Conservation (phyloP, 2,329 filamentous ascomycete species). For the Phialophora expanda region DNA sequence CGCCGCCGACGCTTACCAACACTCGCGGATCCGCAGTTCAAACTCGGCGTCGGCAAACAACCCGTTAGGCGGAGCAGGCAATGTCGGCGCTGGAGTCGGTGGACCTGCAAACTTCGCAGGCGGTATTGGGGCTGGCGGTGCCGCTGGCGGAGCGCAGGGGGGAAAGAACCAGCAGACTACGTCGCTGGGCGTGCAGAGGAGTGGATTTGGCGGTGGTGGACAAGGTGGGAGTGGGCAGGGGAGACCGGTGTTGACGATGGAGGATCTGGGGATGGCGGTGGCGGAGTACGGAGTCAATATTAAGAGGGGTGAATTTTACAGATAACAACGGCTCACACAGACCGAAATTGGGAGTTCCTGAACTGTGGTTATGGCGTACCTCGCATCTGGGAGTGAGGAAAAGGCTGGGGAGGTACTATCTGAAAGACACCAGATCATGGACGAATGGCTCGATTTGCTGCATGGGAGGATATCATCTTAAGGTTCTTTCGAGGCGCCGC, state of each 20-base stretch:
- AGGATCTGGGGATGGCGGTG: conserved; percentile 97
- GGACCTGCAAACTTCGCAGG: conserved; percentile 32
- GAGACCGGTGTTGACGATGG: conserved; percentile 95
- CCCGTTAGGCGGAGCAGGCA: conserved; percentile 75
- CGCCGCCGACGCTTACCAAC: conserved; percentile 96
- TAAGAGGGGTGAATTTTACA: conserved; percentile 96
- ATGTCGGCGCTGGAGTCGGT: conserved; percentile 57
- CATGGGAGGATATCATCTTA: background rate
- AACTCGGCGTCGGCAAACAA: conserved; percentile 87
- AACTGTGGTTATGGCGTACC: background rate
- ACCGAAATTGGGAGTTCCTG: background rate
- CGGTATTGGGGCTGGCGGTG: conserved; percentile 41
- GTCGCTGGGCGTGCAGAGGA: conserved; percentile 73
- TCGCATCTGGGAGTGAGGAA: background rate
- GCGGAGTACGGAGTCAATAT: conserved; percentile 98
- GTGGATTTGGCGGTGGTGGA: conserved; percentile 84
- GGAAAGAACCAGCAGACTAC: conserved; percentile 56
- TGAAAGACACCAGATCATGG: background rate
- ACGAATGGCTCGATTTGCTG: background rate
- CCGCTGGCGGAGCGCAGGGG: conserved; percentile 52
- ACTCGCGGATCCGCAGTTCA: conserved; percentile 91
- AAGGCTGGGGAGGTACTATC: background rate
- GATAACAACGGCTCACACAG: conserved; percentile 55
- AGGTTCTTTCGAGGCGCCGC: background rate
- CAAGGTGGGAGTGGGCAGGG: conserved; percentile 83